Evolutionary conservation across 345 rosid genomes (phyloP).

Genomic region (Euphorbia peplus): DNA sequence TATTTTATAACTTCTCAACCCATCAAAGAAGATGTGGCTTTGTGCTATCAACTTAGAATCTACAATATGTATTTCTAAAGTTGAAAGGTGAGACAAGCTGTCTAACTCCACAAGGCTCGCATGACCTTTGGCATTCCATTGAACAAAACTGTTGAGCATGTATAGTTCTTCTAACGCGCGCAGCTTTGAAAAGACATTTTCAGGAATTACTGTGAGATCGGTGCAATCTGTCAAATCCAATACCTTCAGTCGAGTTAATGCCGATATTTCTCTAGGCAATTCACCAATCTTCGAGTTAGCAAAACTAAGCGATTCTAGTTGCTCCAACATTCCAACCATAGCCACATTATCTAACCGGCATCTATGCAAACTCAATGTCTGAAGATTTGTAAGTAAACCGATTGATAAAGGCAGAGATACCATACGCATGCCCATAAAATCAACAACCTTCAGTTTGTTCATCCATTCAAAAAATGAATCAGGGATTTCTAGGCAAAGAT

Average conservation of each 20-base stretch:
- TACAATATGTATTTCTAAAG: constrained; percentile 13
- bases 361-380: constrained; percentile 2
- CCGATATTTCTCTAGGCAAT: constrained; percentile 21
- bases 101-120: constrained; percentile 22
- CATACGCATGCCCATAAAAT: not conserved
- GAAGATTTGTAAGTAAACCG: not conserved
- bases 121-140: constrained; percentile 25
- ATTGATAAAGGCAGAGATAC: constrained; percentile 6
- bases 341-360: not conserved
- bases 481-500: not conserved
- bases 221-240: constrained; percentile 26
- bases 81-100: constrained; percentile 10
- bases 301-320: constrained; percentile 33
- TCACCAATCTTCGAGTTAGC: constrained; percentile 14
- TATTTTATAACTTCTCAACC: constrained; percentile 18
- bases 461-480: not conserved
- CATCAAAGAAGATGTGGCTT: not conserved
- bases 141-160: constrained; percentile 19
- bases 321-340: constrained; percentile 16
- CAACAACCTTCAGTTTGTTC: constrained; percentile 11
- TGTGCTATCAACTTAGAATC: constrained; percentile 4
- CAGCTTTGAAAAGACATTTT: constrained; percentile 25
- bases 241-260: constrained; percentile 18
- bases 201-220: constrained; percentile 24
- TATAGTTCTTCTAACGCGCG: constrained; percentile 28